Evolutionary conservation across 2,329 filamentous ascomycete species (phyloP), one percentile per base, ranked within the genome.

Genomic region (Monilinia aucupariae): DNA sequence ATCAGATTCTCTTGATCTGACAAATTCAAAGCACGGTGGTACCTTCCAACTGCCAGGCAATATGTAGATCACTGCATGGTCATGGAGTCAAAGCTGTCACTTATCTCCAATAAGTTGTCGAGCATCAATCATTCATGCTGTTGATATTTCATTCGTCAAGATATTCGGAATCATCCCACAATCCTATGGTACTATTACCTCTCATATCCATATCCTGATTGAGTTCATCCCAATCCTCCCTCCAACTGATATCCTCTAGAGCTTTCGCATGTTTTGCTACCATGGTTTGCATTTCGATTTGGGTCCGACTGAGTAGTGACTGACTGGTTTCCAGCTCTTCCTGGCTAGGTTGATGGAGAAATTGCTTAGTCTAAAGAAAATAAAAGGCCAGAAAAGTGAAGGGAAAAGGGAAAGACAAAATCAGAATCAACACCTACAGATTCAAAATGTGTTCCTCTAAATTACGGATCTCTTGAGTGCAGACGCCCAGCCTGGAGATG

Each of bases 281-380:
- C 68, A 87, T 80, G 27, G 82, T 83, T 67, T 85, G 83, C 66
- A 86, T 78, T 70, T 83, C 81, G 65, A 89, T 82, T 63, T 84
- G 82, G 49, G 86, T 78, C 71, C 84, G 84, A 51, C 82, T 79
- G 34, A 88, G 78, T 71, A 87, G 84, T 48, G 83, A 81, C 66
- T 86, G 82, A 69, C 81, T 81, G 68, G 82, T 78, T 55, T 80
- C 76, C 30, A 82, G 77, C 68, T 86, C 81, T 45, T 81, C 76
- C 70, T 83, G 84, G 68, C 80, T 86, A 64, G 50, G 25, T 45
- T n/a, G 41, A 61, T 30, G 15, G 13, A 25, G 8, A 54, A 20
- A 53, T 9, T 61, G 20, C 47, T 53, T 41, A 54, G 54, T 58
- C 30, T 13, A 50, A 51, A 59, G 58, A 37, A 37, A 37, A 65